A percentile compares a stretch with the other conserved stretches of the same genome.
phyloP scores from a whole-genome alignment of 1,284 basidiomycete genomes.

The Ceratobasidium sp. region DNA sequence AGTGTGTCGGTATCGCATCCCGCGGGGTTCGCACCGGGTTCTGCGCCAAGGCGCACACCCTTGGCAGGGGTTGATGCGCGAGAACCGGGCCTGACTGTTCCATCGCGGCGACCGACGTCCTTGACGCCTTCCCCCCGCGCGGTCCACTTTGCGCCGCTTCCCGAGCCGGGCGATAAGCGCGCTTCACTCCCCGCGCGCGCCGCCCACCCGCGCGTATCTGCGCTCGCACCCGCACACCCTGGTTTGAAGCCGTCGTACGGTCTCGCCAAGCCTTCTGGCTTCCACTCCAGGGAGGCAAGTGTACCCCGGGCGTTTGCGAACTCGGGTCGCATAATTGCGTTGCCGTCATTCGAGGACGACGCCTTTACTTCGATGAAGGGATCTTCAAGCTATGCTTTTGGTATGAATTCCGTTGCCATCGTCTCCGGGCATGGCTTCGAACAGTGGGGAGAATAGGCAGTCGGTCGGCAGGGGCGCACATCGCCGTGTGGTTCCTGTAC shows the following conservation, averaged over 20 bases:
- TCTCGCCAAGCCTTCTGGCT: constrained; percentile 18
- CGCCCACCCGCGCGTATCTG: constrained; percentile 38
- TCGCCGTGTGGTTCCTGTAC: constrained; percentile 36
- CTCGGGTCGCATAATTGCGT: constrained; percentile 35
- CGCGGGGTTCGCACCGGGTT: constrained; percentile 6
- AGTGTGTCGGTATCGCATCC: constrained; percentile 32
- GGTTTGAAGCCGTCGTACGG: constrained; percentile 26
- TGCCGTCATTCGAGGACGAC: constrained; percentile 41
- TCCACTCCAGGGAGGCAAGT: constrained; percentile 30
- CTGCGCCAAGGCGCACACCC: constrained; percentile 14
- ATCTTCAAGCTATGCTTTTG: constrained; percentile 40
- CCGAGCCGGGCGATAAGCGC: constrained; percentile 20
- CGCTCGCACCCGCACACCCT: constrained; percentile 35
- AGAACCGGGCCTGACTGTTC: not conserved
- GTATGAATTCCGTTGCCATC: constrained; percentile 37
- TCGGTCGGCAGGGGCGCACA: constrained; percentile 1
- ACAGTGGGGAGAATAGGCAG: constrained; percentile 39
- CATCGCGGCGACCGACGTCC: constrained; percentile 26
- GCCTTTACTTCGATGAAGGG: constrained; percentile 35
- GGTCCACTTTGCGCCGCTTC: constrained; percentile 42
- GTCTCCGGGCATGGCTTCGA: constrained; percentile 33
- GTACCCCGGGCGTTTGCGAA: constrained; percentile 26
- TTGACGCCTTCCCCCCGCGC: constrained; percentile 29
- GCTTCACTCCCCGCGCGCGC: constrained; percentile 24
- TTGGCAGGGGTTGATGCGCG: constrained; percentile 24